These are phyloP conservation scores for Pyrenula massariospora DNA, from an alignment of 495 filamentous ascomycete genomes.

Conservation along the genomic window DNA sequence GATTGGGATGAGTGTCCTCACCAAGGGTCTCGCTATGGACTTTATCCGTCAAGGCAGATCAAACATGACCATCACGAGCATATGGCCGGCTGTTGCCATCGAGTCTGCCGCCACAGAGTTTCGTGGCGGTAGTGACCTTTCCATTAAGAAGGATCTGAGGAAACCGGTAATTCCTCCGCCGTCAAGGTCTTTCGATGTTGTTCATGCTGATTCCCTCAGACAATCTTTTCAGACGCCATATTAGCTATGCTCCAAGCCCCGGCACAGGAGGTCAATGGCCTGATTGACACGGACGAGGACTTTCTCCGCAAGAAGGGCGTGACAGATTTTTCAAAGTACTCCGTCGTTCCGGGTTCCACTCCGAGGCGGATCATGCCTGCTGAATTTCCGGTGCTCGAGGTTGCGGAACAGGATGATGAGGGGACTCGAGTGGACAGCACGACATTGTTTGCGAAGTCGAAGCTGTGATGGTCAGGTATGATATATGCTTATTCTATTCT, in stretches of 20 bases:
- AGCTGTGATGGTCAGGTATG: constrained; percentile 12
- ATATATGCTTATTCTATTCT: neutral
- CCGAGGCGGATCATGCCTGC: constrained; percentile 74
- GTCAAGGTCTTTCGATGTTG: neutral
- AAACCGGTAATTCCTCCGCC: constrained; percentile 35
- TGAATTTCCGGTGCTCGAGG: constrained; percentile 55
- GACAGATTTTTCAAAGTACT: constrained; percentile 64
- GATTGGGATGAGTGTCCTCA: constrained; percentile 71
- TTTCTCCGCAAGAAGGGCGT: constrained; percentile 58
- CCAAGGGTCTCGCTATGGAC: constrained; percentile 76
- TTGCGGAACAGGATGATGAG: constrained; percentile 75
- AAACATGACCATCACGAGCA: constrained; percentile 67
- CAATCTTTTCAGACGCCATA: constrained; percentile 72
- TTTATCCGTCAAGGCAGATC: constrained; percentile 51
- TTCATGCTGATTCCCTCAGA: constrained; percentile 13
- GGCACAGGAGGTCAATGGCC: constrained; percentile 50
- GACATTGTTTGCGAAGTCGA: constrained; percentile 12
- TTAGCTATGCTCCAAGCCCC: constrained; percentile 60
- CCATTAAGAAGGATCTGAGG: constrained; percentile 41
- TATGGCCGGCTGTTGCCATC: constrained; percentile 70
- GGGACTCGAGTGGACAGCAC: constrained; percentile 61
- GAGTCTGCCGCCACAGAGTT: constrained; percentile 60
- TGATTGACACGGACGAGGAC: constrained; percentile 69
- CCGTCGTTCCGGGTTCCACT: constrained; percentile 46
- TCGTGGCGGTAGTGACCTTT: constrained; percentile 29